These are phyloP conservation scores for Pharnaceum exiguum DNA, from an alignment of 148 eudicot species.

Conservation along the genomic window DNA sequence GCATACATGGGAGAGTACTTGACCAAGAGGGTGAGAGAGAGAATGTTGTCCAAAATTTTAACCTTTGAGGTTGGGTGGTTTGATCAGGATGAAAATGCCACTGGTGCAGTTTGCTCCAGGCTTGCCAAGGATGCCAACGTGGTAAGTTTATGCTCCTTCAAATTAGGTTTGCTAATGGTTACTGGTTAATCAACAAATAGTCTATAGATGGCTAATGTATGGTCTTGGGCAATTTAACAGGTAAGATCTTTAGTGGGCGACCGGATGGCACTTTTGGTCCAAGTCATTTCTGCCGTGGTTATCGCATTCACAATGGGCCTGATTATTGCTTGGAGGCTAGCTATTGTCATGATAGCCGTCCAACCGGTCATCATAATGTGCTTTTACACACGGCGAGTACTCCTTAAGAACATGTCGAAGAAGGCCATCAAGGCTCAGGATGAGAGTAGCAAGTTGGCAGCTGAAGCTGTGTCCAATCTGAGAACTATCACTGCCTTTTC, in stretches of 20 bases:
- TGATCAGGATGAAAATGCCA: constrained; percentile 72
- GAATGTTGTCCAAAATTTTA: constrained; percentile 65
- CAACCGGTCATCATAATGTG: constrained; percentile 65
- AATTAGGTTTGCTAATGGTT: too few species aligned
- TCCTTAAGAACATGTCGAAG: constrained; percentile 68
- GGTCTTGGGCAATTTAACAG: constrained; percentile 22
- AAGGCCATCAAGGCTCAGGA: constrained; percentile 71
- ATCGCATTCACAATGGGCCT: constrained; percentile 79
- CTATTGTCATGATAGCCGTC: constrained; percentile 69
- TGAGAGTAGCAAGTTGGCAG: constrained; percentile 70
- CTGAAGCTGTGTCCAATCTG: constrained; percentile 78
- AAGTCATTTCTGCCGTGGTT: constrained; percentile 65
- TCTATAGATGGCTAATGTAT: neutral
- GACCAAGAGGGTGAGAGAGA: constrained; percentile 78
- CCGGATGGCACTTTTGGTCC: constrained; percentile 68
- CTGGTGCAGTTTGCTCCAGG: constrained; percentile 78
- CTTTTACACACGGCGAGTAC: constrained; percentile 56
- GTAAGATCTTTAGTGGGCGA: constrained; percentile 88
- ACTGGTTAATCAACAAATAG: too few species aligned
- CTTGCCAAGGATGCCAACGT: constrained; percentile 93
- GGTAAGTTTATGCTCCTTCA: constrained; percentile 36
- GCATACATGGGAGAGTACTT: constrained; percentile 84
- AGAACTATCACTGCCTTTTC: constrained; percentile 76
- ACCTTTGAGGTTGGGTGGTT: constrained; percentile 92
- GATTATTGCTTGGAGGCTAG: constrained; percentile 71